A percentile compares a stretch with the other conserved stretches of the same genome.
These are phyloP conservation scores for Strobilomyces confusus DNA, from an alignment of 768 basidiomycete species.

Conservation along the genomic window DNA sequence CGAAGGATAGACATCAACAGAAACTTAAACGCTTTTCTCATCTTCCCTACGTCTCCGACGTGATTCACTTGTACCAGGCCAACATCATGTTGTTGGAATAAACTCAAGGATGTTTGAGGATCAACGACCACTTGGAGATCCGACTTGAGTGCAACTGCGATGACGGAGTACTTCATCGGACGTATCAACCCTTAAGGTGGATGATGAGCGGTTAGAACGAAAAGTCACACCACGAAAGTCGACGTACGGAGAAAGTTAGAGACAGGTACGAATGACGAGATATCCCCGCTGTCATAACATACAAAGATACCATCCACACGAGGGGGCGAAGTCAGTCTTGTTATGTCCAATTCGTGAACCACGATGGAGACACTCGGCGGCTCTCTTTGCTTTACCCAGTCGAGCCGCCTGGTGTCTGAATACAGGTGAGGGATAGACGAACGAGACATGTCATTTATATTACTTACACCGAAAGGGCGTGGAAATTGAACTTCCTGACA, in stretches of 20 bases:
- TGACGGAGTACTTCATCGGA: constrained; percentile 53
- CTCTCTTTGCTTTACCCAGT: constrained; percentile 37
- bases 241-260: constrained; percentile 68
- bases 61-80: constrained; percentile 75
- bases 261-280: constrained; percentile 61
- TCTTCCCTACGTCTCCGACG: constrained; percentile 57
- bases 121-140: constrained; percentile 62
- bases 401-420: constrained; percentile 32
- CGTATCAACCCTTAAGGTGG: constrained; percentile 49
- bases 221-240: background rate
- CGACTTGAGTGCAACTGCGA: constrained; percentile 87
- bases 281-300: constrained; percentile 75
- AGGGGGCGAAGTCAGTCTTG: constrained; percentile 53
- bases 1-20: constrained; percentile 63
- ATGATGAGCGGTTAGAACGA: constrained; percentile 9
- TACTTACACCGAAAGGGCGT: constrained; percentile 41
- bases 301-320: constrained; percentile 74
- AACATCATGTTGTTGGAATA: constrained; percentile 61
- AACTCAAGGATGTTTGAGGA: constrained; percentile 45
- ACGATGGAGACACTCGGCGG: constrained; percentile 43
- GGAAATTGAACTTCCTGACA: constrained; percentile 31
- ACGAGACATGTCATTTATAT: background rate
- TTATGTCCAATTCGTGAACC: constrained; percentile 54
- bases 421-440: constrained; percentile 21
- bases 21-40: constrained; percentile 71